Base-by-base conservation (phyloP, 768 basidiomycete genomes). In the Auricularia auricula-judae region DNA sequence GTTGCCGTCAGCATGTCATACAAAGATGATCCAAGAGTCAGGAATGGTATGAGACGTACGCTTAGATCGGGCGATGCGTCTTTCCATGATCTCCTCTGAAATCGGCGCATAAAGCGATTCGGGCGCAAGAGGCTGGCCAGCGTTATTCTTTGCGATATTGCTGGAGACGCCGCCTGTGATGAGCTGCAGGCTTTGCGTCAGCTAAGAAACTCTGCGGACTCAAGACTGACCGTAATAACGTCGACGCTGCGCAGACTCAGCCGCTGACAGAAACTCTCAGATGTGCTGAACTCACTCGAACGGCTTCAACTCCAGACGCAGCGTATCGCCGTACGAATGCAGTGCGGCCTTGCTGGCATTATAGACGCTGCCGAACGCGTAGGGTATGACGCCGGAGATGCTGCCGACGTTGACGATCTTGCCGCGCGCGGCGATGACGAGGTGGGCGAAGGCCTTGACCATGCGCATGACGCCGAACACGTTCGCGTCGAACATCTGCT, bases 341-440 rank as follows among this genome's bases (percentile, higher is more conserved):
- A 77, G 65, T 1, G 76, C 76, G n/a, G 75, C 76, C 58, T 76
- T 77, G 51, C 68, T 70, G 1, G 71, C 67, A 61, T 74, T 74
- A 54, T 75, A 76, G 4, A 68, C 53, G 8, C 68, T 68, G 11
- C 72, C 69, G 62, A 75, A 76, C 0, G 73, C 71, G 51, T 67
- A 64, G 2, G 75, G 76, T 44, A 74, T 66, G 12, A 76, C 60
- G 3, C 67, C 74, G 3, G 69, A 59, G 5, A 74, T 65, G 61
- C 72, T 73, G 29, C 74, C 74, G 2, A 73, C 70, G 53, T 75
- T 70, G 11, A 76, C 67, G 21, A 76, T 74, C 29, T 70, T 68
- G 3, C 68, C 73, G 33, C 73, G 66, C 8, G 70, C 69, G 1
- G 69, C 68, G 36, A 76, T 64, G 11, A 77, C 66, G 16, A 76